Base-by-base conservation (phyloP, 2,329 filamentous ascomycete species). In the Sordariomycetes sp. region DNA sequence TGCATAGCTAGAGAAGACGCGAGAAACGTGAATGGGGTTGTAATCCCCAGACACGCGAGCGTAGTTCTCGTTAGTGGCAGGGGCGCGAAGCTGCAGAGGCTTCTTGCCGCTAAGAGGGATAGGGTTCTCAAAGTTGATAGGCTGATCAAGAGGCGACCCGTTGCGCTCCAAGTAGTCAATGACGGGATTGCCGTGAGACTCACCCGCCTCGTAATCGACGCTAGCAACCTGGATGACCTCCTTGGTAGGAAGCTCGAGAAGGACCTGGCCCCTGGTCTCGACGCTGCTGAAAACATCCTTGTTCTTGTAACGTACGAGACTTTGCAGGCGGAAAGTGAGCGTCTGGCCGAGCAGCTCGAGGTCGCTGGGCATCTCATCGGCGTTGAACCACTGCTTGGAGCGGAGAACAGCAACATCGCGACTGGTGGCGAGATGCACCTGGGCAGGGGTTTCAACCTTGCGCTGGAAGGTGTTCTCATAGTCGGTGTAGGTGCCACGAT, bases 381-480 rank as follows among this genome's bases (percentile, higher is more conserved):
- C 67, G 45, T 81, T 79, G 70, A 98, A 95, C 92, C 92, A 98
- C 58, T 96, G 83, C 74, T 98, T 98, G 17, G 90, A 95, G 50
- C 84, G 83, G 32, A 98, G 72, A 16, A 98, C 82, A 30, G 92
- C 90, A 26, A 98, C 80, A 48, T 98, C 93, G 65, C 92, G 94
- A 53, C 75, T 81, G 4, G 86, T 88, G 11, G 72, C 79, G 32
- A 98, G 74, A 52, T 94, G 83, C 19, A 98, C 69, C 62, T 98
- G 85, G 71, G 96, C 92, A 1, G 90, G 88, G 2, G 85, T 94
- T 66, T 98, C 92, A 6, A 80, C 76, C 74, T 95, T 96, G 55
- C 92, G 84, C 65, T 96, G 88, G 79, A 98, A 98, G 6, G 93
- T 98, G 65, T 94, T 98, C 64, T 95, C 84, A 48, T 78, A 98